Evolutionary conservation across 1,284 basidiomycete genomes (phyloP).

Genomic region (Ceratorhiza oryzae-sativae): DNA sequence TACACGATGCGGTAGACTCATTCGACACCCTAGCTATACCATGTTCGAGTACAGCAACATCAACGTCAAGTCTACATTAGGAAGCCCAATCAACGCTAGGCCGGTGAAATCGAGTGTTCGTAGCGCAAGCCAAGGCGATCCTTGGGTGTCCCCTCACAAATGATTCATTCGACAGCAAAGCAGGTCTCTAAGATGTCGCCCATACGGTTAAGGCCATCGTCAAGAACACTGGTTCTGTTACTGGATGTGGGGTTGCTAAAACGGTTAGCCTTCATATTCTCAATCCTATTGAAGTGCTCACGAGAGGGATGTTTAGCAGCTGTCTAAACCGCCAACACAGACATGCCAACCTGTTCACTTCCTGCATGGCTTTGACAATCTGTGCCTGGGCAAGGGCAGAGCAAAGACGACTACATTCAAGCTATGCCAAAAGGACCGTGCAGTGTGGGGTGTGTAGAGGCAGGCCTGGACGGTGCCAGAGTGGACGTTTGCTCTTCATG

Average conservation of each 20-base stretch:
- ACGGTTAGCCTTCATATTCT: background rate
- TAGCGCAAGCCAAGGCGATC: background rate
- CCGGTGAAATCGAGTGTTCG: background rate
- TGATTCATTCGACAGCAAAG: constrained; percentile 16
- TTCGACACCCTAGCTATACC: constrained; percentile 49
- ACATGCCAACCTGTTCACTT: constrained; percentile 16
- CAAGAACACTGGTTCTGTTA: constrained; percentile 23
- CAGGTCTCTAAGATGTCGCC: constrained; percentile 22
- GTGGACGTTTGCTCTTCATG: constrained; percentile 12
- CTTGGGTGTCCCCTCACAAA: constrained; percentile 6
- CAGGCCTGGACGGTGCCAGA: constrained; percentile 39
- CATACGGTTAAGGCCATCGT: constrained; percentile 11
- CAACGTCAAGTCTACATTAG: constrained; percentile 38
- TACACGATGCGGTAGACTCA: background rate
- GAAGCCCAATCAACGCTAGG: background rate
- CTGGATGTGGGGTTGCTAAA: constrained; percentile 16
- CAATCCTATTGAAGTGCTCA: background rate
- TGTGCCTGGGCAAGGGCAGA: constrained; percentile 20
- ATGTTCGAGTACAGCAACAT: constrained; percentile 51
- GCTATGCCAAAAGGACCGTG: constrained; percentile 27
- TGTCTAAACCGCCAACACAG: constrained; percentile 22
- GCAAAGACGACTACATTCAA: constrained; percentile 32
- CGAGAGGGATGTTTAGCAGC: background rate
- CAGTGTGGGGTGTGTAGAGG: constrained; percentile 27
- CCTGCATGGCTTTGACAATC: constrained; percentile 36